Evolutionary conservation across 1,284 basidiomycete species (phyloP), one percentile per base, ranked within the genome.

Genomic region (Cryptococcus hybrid): DNA sequence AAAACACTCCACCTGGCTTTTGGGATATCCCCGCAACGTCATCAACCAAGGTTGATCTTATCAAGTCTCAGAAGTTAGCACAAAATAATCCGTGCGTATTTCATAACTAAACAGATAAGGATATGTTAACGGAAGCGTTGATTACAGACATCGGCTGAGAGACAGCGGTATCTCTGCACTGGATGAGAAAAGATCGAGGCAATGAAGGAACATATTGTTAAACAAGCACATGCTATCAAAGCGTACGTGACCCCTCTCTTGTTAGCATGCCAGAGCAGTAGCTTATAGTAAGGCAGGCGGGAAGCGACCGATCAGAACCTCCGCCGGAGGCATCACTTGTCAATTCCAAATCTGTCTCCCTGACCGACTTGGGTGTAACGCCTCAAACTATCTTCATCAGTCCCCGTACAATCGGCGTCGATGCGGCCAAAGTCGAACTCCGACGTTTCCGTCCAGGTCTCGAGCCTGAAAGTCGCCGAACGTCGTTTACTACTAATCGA

Each of bases 311-410:
- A 69, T 0, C 47, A 53, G 15, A 47, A 52, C 5, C 52, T 6
- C 48, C 58, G 3, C 58, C 68, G 0, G 72, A 75, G 49, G 56
- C 60, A 3, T 60, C 58, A 1, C 57, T 74, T 1, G 63, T 67
- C 1, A 59, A 59, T 3, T 68, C 68, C 13, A 73, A 73, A 59
- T 64, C 73, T 1, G 82, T 82, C 55, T 82, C 89, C 3, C 87
- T 88, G 68, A 83, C 85, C 7, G 85, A 90, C 71, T 83, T 94
- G 45, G 87, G 88, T 3, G 88, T 97, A n/a, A 90, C 93, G 0
- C 92, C 92, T 5, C 92, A 92, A 61, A 99, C 94, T 0, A 89
- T 99, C 24, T 98, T 99, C 78, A 82, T 99, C 65, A 90, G 86
- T 18, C 77, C 79, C 2, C 67, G 73, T 2, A 75, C 72, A 0